Evolutionary conservation across 164 flowering plant genomes (phyloP), one percentile per base, ranked within the genome.

Genomic region (Vitis riparia): DNA sequence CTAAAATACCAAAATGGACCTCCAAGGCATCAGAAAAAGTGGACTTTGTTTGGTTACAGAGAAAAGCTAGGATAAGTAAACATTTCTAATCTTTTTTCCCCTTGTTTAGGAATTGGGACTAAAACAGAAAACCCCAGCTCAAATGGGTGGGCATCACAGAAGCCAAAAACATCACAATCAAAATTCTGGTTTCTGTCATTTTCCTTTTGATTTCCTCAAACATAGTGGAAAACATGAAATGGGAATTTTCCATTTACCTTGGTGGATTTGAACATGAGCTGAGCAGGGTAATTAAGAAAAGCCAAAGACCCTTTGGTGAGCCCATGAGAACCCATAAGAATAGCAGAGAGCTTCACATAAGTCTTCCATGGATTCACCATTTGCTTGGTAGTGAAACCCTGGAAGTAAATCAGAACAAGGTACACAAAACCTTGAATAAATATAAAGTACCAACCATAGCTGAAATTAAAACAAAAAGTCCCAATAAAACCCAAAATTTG

Each of bases 381-480:
- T 79, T 93, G 97, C 81, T 91, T 87, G 16, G 86, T 73, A 66
- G 84, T 85, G 83, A 93, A 93, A 9, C 98, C 98, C 75, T 93
- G 97, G n/a, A 85, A 75, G 70, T 82, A 81, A 27, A 93, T 76
- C 60, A 93, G 84, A 7, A 74, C 62, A 73, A 93, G 66, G 73
- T 93, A 93, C 12, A 91, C 98, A 68, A 89, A 89, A 14, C 92
- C 92, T 75, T 93, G 98, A 16, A 93, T 80, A 79, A 93, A 93
- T 16, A 97, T 93, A 82, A 93, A 93, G 76, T 93, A 93, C 98
- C 98, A 93, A 1, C 98, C 98, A 77, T 85, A 93, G 84, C 98
- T 93, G 89, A 10, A 79, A 23, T 23, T 23, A 70, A 2, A 62
- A 65, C 55, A 64, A 14, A 61, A 69, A 58, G 53, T 13, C 8